Conservation (phyloP, 78 protist species). For the Dictyostelium firmibasis region DNA sequence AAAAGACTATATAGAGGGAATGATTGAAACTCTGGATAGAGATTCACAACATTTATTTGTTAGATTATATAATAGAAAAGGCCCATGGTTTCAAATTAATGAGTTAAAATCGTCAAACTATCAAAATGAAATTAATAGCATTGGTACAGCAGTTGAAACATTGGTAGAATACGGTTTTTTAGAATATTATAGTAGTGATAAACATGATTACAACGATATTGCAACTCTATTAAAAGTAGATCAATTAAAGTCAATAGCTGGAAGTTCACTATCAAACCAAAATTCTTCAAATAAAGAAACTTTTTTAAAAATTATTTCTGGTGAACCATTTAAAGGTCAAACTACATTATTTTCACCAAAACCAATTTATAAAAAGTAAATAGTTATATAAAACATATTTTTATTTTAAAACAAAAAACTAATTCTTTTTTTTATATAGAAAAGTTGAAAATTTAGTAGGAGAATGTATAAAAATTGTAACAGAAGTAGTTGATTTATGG, state of each 20-base stretch:
- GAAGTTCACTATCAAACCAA: neutral
- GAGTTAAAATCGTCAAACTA: neutral
- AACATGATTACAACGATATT: slow-evolving; percentile 28
- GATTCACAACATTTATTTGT: slow-evolving; percentile 50
- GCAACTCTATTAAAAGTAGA: slow-evolving; percentile 1
- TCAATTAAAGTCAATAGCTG: neutral
- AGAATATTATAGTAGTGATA: neutral
- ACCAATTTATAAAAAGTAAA: neutral
- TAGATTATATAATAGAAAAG: slow-evolving; percentile 49
- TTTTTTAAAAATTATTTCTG: neutral
- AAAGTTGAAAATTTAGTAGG: slow-evolving; percentile 26
- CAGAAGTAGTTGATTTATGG: neutral
- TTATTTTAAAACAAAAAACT: neutral
- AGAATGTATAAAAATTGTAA: neutral
- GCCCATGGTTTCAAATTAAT: slow-evolving; percentile 37
- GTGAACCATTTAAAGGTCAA: slow-evolving; percentile 29
- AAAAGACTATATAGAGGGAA: neutral
- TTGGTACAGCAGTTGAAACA: neutral
- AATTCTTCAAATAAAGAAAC: neutral
- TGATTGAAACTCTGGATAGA: neutral
- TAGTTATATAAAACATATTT: neutral
- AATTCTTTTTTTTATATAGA: neutral
- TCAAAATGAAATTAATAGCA: neutral
- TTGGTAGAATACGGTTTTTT: neutral
- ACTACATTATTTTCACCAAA: neutral